Evolutionary conservation across 768 basidiomycete species (phyloP), one percentile per base, ranked within the genome.

Genomic region (Pleurotus citrinopileatus): DNA sequence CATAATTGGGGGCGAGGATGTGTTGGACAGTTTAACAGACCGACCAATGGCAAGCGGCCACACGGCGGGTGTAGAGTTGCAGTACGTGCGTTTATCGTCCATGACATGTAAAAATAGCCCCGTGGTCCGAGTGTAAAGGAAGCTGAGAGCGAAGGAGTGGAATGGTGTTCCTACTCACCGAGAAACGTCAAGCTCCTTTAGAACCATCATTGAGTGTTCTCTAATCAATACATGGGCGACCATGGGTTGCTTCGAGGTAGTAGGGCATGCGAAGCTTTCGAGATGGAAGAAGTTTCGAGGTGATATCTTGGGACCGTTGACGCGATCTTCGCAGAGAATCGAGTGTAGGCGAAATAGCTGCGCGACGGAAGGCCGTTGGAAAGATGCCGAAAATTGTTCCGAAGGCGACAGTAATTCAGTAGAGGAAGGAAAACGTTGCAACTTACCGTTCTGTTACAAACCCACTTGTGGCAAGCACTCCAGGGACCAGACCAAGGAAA

Each of bases 261-360:
- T n/a, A 45, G n/a, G n/a, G n/a, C n/a, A 32, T 36, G 48, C 34
- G 48, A 55, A 44, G 19, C 32, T 44, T 29, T n/a, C n/a, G n/a
- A n/a, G n/a, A 3, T 25, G 56, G 27, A 42, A 65, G 38, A 12
- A 67, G 55, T 29, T 89, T 69, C 87, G 89, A 93, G 8, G 83
- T 78, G 2, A 79, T 75, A 0, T 59, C 78, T 81, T 25, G 84
- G 74, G 0, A 87, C 82, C 53, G 87, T 80, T 1, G 91, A 83
- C 6, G 81, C 86, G 44, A 96, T 86, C n/a, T 61, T 93, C 86
- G 59, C 89, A 88, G 3, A 97, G 67, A 2, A 89, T 70, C 0
- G 82, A 72, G 63, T 95, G 95, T 55, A 96, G 86, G 63, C 93
- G 86, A 77, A 96, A 96, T 9, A 98, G 71, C 61, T 96, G 94